Base-by-base conservation (phyloP, 1,284 basidiomycete species). In the Puccinia coronata region DNA sequence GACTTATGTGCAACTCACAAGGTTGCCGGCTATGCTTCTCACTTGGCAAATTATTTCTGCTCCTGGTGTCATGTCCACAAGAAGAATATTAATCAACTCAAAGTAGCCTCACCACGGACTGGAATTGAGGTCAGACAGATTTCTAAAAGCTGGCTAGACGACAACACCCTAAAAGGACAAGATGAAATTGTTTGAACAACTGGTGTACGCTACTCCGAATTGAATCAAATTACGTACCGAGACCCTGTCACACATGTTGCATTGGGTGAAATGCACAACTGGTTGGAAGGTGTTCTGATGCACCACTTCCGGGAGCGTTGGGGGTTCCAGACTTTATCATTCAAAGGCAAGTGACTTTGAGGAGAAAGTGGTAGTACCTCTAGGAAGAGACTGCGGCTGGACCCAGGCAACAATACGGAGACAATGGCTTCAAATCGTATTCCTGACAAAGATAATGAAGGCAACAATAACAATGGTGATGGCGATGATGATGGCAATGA, bases 281-380 rank as follows among this genome's bases (percentile, higher is more conserved):
- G 77, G 77, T n/a, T 70, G 49, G 77, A 80, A 23, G 76, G 67
- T 28, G 77, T 80, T 0, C 77, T 80, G 18, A 39, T 28, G 36
- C 77, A 80, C 28, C 67, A 71, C 53, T 80, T 80, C 39, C 6
- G 47, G 6, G 18, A 57, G 36, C 31, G 55, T 55, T 80, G 77
- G 77, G 77, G 67, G 14, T 80, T 71, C 59, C 70, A 73, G 28
- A 57, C 28, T 28, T 23, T 73, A 34, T 51, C 25, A 11, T 34
- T 36, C 49, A 53, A 73, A 23, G 49, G 36, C 20, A 51, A n/a
- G 11, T 34, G 31, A 39, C 28, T 1, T 53, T 12, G 53, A 5
- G 31, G 28, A 4, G 18, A 20, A 4, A 20, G 4, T 34, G 4
- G n/a, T 3, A 59, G 11, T 12, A 34, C 8, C 49, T 20, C 9